Base-by-base conservation (phyloP, 257 asterid species). In the Fraxinus cuspidata region DNA sequence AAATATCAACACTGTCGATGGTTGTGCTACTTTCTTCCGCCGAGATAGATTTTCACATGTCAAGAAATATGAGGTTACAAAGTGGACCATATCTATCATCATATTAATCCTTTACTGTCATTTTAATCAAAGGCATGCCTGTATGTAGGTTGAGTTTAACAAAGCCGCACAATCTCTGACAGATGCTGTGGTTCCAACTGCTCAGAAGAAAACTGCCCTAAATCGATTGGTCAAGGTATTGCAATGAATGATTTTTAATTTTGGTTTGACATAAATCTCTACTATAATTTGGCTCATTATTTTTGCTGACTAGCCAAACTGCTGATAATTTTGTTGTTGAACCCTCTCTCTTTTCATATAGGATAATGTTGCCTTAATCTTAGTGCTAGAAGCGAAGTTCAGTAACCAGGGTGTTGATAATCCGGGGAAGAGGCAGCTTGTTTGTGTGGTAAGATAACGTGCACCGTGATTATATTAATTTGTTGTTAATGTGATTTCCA, bases 1-100 rank as follows among this genome's bases (percentile, higher is more conserved):
- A 79, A 87, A 83, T 69, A 83, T 79, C 68, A 84, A 85, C 79
- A 86, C 67, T 34, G 67, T 89, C 78, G 98, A 96, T 83, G 98
- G 99, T 65, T 96, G 98, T 86, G 99, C 99, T 83, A 96, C 99
- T 63, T 96, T 96, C 83, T 96, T 93, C 83, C 98, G 99, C 23
- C 93, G 97, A 71, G 99, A 96, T 83, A 90, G 96, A 88, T 96
- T 96, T 84, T 84, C 97, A 69, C 96, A 89, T 83, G 97, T 96
- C 58, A 93, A 96, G 84, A 96, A 96, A 86, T 96, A 96, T 74
- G 99, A 93, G 99, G 99, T 93, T 72, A 49, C 74, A 63, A 65
- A 77, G 79, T 74, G 34, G 34, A 63, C 44, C 58, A 16, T 58
- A 11, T 5, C 75, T 18, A 84, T 63, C 75, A 81, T 65, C 27